phyloP scores from a whole-genome alignment of 78 protist genomes.

The Cyanophora paradoxa region DNA sequence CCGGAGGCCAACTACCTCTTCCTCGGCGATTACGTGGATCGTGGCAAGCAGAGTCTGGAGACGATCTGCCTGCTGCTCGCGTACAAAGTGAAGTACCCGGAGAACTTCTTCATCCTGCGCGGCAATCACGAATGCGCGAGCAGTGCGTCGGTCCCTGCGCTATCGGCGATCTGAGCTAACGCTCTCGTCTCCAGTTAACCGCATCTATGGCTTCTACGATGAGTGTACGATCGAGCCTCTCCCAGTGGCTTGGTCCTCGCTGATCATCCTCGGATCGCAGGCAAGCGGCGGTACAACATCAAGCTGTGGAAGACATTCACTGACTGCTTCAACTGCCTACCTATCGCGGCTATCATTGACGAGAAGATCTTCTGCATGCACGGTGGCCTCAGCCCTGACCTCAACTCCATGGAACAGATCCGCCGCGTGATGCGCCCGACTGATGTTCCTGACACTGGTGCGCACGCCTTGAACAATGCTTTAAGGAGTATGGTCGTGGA shows the following conservation, averaged over 20 bases:
- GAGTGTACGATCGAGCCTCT: constrained; percentile 65
- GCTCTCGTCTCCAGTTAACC: too few relatives aligned
- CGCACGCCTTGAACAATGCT: too few relatives aligned
- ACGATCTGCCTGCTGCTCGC: constrained; percentile 96
- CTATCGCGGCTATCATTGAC: constrained; percentile 95
- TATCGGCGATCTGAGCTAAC: too few relatives aligned
- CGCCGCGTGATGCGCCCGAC: constrained; percentile 89
- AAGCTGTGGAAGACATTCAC: constrained; percentile 91
- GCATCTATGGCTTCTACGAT: constrained; percentile 99
- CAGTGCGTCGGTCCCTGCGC: too few relatives aligned
- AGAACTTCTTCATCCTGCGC: constrained; percentile 96
- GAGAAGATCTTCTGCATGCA: constrained; percentile 98
- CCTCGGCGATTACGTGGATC: constrained; percentile 96
- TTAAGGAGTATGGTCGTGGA: too few relatives aligned
- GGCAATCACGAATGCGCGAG: constrained; percentile 99
- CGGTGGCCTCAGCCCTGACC: constrained; percentile 97
- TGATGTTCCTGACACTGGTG: constrained; percentile 97
- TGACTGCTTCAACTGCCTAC: constrained; percentile 97
- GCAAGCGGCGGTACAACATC: constrained; percentile 92
- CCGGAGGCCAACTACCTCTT: constrained; percentile 99
- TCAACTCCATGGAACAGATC: constrained; percentile 86
- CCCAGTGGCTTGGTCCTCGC: neutral
- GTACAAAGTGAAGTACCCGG: constrained; percentile 99
- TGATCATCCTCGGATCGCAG: constrained; percentile 10
- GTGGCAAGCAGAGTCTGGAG: constrained; percentile 97